These are phyloP conservation scores for Eucalyptus viminalis DNA, from an alignment of 345 rosid species.

Conservation along the genomic window DNA sequence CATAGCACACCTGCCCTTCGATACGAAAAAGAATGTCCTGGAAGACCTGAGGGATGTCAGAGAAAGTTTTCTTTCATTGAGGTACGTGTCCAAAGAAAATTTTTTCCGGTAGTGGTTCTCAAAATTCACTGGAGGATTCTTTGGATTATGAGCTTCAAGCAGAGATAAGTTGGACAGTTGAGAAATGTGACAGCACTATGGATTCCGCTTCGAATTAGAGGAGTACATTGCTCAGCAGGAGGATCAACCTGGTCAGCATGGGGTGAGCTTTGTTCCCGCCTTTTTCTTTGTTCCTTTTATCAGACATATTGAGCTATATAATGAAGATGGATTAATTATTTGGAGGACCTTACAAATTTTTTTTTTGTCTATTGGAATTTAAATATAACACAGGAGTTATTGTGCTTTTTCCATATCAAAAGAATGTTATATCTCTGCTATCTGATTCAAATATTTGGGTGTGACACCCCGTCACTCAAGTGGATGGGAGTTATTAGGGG, in stretches of 20 bases:
- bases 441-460: not conserved
- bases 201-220: not conserved
- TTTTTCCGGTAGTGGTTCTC: constrained; percentile 23
- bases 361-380: not conserved
- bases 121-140: constrained; percentile 7
- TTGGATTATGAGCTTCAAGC: constrained; percentile 18
- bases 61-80: constrained; percentile 7
- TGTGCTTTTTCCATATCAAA: not conserved
- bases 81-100: constrained; percentile 2
- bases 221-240: constrained; percentile 8
- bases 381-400: not conserved
- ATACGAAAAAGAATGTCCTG: not conserved
- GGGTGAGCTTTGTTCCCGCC: constrained; percentile 9
- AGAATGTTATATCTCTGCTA: not conserved
- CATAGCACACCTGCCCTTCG: too few relatives aligned
- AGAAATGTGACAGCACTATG: not conserved
- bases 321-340: not conserved
- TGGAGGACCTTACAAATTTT: not conserved
- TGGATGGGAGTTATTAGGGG: not conserved
- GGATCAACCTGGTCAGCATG: constrained; percentile 20
- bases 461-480: not conserved
- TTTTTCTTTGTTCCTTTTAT: not conserved
- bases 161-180: not conserved
- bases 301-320: not conserved
- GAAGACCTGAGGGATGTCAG: constrained; percentile 20